Evolutionary conservation across 2,329 filamentous ascomycete species (phyloP).

Genomic region (Chaetothyriales sp.): DNA sequence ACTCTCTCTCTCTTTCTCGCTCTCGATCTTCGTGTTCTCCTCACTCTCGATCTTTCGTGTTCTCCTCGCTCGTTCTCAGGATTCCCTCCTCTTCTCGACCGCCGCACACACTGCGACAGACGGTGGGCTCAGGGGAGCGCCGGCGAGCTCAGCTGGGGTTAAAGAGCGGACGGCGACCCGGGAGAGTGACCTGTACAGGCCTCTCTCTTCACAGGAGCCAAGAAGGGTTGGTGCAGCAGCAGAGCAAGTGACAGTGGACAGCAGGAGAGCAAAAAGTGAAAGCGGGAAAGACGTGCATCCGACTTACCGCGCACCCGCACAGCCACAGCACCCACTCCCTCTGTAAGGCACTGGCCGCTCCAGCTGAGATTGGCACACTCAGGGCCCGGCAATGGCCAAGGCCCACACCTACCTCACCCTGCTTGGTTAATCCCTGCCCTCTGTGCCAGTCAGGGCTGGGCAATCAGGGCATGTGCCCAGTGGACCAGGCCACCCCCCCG

Average conservation of each 20-base stretch:
- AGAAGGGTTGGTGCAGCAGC: slow-evolving; percentile 1
- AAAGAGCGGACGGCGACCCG: slow-evolving; percentile 19
- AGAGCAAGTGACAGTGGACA: background rate
- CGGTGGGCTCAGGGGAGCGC: background rate
- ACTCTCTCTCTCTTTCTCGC: background rate
- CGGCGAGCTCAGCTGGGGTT: slow-evolving; percentile 1
- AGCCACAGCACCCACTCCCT: background rate
- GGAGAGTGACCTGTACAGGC: slow-evolving; percentile 14
- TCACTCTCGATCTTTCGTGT: background rate
- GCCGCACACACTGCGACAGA: background rate
- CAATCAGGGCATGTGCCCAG: background rate
- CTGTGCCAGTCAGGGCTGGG: background rate
- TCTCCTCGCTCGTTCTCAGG: too few species aligned
- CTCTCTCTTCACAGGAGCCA: slow-evolving; percentile 16
- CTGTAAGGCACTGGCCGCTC: background rate
- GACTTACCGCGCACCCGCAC: background rate
- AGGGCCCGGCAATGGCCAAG: too few species aligned
- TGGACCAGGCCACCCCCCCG: too few species aligned
- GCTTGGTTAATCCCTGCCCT: background rate
- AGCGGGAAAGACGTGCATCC: background rate
- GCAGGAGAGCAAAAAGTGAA: background rate
- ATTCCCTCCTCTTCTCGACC: background rate
- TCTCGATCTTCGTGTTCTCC: too few species aligned
- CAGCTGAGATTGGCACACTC: background rate
- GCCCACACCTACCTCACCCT: background rate